Evolutionary conservation across 2,329 filamentous ascomycete species (phyloP), one percentile per base, ranked within the genome.

Genomic region (Curvularia sp.): DNA sequence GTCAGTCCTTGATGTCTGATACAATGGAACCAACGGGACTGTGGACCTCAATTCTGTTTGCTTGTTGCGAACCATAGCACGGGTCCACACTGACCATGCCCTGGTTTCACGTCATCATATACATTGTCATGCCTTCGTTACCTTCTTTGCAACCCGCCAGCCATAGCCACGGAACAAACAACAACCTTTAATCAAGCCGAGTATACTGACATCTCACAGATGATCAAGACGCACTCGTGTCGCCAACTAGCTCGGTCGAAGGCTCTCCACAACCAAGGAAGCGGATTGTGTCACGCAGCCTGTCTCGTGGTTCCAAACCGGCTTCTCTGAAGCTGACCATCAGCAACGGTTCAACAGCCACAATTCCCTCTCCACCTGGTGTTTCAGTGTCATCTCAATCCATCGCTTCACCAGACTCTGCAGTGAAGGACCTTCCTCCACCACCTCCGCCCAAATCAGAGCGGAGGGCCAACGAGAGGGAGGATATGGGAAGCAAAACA

Each of bases 321-420:
- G 66, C 71, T n/a, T 71, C 71, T 8, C 68, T 78, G 7, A 75
- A 65, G 28, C 63, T 78, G 10, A 62, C 58, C 28, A 60, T 64
- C 28, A 77, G 74, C 66, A 78, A 78, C 71, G 76, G 76, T 43
- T 71, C 76, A n/a, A 77, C 76, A 35, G 76, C 75, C 7, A 60
- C 60, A 10, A 56, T 76, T 10, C 74, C 72, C 33, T 62, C 68
- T 18, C 65, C 66, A 33, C 71, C 73, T 35, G 55, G 51, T 49
- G 47, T 66, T 10, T 55, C 66, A 15, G 55, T 54, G 30, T 58
- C 42, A 31, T 49, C 62, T 20, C 51, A 55, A 47, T 33, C 49
- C 26, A 54, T 63, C 47, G 60, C 61, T 24, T 64, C 63, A 2
- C 52, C 65, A 12, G 44, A 52, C 22, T 47, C 55, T 46, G 60